Base-by-base conservation (phyloP, 306 rosid species). In the Lupinus albus region DNA sequence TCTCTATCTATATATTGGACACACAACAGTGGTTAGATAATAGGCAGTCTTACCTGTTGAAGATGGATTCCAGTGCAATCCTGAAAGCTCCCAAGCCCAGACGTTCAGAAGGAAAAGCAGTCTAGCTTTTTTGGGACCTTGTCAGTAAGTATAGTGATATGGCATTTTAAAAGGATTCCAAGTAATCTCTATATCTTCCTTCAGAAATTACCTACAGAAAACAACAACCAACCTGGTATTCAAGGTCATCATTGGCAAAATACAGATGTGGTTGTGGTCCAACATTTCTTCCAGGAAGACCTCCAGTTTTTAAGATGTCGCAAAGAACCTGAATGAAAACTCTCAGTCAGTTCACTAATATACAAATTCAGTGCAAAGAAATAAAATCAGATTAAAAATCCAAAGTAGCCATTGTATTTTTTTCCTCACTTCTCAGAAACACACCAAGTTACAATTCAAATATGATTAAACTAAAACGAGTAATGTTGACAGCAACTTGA, bases 41-140 rank as follows among this genome's bases (percentile, higher is more conserved):
- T 65, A 11, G 58, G 53, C 76, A 48, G 60, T 14, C 81, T 72
- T 81, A 89, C 98, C 82, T 75, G 64, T 84, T 87, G 84, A 87
- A 89, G 80, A 92, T 78, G 75, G 98, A 81, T 79, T 92, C 96
- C 68, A 89, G 61, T 61, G 96, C 96, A 75, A 89, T 88, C 66
- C 96, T 84, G 91, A 89, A 92, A 83, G 96, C 96, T 76, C 98
- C 98, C 95, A 92, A 70, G 50, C 98, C 95, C 78, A 92, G 73
- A 74, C 96, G 98, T 76, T 86, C 95, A 61, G 90, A 76, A 68
- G 98, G 96, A 86, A 92, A 92, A 67, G 87, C 89, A 75, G 91
- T 89, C 96, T 89, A 84, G 71, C 86, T 83, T 87, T 67, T 52
- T 75, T 28, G 68, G 75, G 78, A 80, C 72, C 74, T 78, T 69